Evolutionary conservation across 495 filamentous ascomycete genomes (phyloP), one percentile per base, ranked within the genome.

Genomic region (Aspergillus carlsbadensis): DNA sequence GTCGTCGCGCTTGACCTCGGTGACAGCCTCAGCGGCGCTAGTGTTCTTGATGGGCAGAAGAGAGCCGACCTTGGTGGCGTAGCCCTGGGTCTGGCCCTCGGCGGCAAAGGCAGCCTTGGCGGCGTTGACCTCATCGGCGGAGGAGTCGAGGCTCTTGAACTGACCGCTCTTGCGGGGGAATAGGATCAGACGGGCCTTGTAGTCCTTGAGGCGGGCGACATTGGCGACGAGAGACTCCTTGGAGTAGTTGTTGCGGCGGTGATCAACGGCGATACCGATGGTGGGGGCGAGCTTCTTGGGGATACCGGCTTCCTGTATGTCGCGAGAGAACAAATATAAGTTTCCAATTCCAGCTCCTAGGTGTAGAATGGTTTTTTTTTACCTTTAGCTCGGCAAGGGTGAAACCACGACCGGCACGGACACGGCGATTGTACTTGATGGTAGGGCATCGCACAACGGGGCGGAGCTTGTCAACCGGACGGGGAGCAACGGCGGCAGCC

Each of bases 351-450:
- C 40, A 54, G 18, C n/a, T 58, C 34, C 45, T 20, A 10, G 11
- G 7, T 11, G 8, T 3, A 43, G 20, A 24, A 26, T 34, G 15
- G 22, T 37, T 46, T 20, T 52, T 58, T n/a, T 57, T 66, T 86
- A 95, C 93, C 92, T 98, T 98, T 70, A 98, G 82, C 86, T 98
- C 94, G 75, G 85, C 83, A 54, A 98, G 84, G 59, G 94, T 89
- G 86, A 98, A 98, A 67, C 94, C 94, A 81, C 95, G 91, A 70
- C 94, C 94, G 65, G 91, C 87, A 71, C 95, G 88, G 65, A 96
- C 88, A 70, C 92, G 92, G 70, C 94, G 92, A 88, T 98, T 98
- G 83, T 97, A 98, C 84, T 94, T 96, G 84, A 96, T 77, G 49
- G 84, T 87, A 65, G 92, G 91, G 86, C 91, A 97, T 74, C 91